Percentiles rank a stretch among this genome's conserved stretches.
These are phyloP conservation scores for Metschnikowia peoriensis DNA, from an alignment of 805 yeast species.

Conservation along the genomic window DNA sequence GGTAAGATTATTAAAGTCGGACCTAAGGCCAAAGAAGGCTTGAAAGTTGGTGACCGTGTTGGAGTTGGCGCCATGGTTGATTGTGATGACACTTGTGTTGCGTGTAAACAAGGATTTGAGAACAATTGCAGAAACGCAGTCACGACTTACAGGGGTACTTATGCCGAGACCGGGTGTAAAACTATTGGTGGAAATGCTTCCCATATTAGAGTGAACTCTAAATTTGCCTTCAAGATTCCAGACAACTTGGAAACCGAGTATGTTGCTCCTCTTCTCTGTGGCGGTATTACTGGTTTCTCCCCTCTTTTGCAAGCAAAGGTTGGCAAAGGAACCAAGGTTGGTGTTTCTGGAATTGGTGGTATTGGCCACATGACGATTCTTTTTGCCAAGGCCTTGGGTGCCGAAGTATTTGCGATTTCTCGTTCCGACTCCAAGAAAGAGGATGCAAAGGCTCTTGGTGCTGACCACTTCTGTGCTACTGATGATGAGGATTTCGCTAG, in stretches of 20 bases:
- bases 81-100: constrained; percentile 14
- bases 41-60: constrained; percentile 69
- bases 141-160: constrained; percentile 14
- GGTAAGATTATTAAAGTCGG: constrained; percentile 20
- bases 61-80: constrained; percentile 73
- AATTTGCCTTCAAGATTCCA: constrained; percentile 20
- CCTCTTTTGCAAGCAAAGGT: constrained; percentile 20
- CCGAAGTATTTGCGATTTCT: constrained; percentile 57
- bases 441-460: constrained; percentile 55
- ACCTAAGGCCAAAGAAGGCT: constrained; percentile 21
- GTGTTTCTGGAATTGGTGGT: constrained; percentile 65
- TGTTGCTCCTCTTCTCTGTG: constrained; percentile 22
- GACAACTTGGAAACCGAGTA: constrained; percentile 13
- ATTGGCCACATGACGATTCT: constrained; percentile 63
- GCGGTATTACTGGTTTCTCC: constrained; percentile 23
- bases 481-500: constrained; percentile 22
- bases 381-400: constrained; percentile 61
- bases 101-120: constrained; percentile 11
- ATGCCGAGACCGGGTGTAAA: constrained; percentile 13
- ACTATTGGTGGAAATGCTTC: constrained; percentile 21
- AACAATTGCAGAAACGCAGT: constrained; percentile 16
- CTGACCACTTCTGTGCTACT: constrained; percentile 37
- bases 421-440: constrained; percentile 49
- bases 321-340: constrained; percentile 42
- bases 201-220: constrained; percentile 17